A percentile compares a stretch with the other conserved stretches of the same genome.
These are phyloP conservation scores for Erodium maritimum DNA, from an alignment of 345 rosid genomes.

Conservation along the genomic window DNA sequence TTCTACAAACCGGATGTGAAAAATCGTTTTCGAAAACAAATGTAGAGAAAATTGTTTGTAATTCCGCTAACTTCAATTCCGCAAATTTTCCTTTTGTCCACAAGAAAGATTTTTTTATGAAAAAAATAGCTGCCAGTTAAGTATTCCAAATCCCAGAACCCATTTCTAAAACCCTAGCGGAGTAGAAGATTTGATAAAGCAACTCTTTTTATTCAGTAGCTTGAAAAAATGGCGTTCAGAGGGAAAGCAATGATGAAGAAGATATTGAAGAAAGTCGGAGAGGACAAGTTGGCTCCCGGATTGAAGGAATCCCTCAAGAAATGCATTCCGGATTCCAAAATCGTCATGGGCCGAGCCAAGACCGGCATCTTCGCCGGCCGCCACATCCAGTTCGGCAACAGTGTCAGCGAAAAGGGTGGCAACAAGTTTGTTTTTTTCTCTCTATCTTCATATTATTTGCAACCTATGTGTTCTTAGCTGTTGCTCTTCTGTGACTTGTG, in stretches of 20 bases:
- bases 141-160: background rate
- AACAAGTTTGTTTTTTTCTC: constrained; percentile 43
- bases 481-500: background rate
- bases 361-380: constrained; percentile 86
- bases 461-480: background rate
- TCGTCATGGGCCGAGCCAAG: constrained; percentile 76
- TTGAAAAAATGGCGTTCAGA: constrained; percentile 54
- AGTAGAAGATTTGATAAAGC: background rate
- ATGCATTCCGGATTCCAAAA: constrained; percentile 53
- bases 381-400: constrained; percentile 86
- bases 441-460: constrained; percentile 1
- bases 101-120: no score
- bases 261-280: constrained; percentile 60
- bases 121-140: no score
- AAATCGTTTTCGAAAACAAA: no score
- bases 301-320: constrained; percentile 51
- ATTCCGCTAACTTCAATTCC: no score
- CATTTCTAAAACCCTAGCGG: background rate
- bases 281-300: constrained; percentile 45
- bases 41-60: no score
- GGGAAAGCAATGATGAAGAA: constrained; percentile 89
- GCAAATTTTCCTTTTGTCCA: no score
- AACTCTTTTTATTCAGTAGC: background rate
- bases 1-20: no score
- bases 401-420: constrained; percentile 85